Evolutionary conservation across 2,329 filamentous ascomycete genomes (phyloP).

Genomic region (Pseudocercospora musae): DNA sequence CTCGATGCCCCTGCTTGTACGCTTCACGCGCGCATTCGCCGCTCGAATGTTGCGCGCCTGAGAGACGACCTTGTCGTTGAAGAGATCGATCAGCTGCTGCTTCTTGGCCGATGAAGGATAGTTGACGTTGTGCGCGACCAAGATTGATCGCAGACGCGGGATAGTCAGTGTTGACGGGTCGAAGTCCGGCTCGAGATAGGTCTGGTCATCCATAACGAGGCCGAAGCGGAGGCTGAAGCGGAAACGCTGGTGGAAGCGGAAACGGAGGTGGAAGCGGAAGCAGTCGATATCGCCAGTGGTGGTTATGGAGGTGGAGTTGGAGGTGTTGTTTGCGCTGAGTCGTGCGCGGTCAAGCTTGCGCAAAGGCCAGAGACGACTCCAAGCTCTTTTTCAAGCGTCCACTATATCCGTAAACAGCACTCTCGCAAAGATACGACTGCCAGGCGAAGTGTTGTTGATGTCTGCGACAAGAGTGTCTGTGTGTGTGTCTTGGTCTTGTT

Average conservation of each 20-base stretch:
- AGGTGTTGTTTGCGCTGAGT: neutral
- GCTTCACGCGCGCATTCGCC: slow-evolving; percentile 72
- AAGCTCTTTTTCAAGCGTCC: neutral
- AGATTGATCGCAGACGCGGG: slow-evolving; percentile 82
- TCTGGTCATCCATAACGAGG: slow-evolving; percentile 55
- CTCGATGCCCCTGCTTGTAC: slow-evolving; percentile 81
- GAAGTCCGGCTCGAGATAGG: slow-evolving; percentile 84
- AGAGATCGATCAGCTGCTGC: slow-evolving; percentile 76
- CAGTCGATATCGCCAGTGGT: neutral
- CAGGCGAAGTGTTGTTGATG: neutral
- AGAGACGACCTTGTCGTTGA: slow-evolving; percentile 73
- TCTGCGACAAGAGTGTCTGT: too few species aligned
- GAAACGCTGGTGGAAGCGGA: too few species aligned
- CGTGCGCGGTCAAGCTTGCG: neutral
- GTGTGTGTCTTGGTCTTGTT: too few species aligned
- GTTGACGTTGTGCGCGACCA: slow-evolving; percentile 80
- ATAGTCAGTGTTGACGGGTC: slow-evolving; percentile 81
- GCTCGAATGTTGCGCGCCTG: slow-evolving; percentile 73
- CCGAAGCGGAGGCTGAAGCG: neutral
- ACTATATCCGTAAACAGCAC: neutral
- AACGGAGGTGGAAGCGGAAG: too few species aligned
- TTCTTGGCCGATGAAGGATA: slow-evolving; percentile 94
- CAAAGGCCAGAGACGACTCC: neutral
- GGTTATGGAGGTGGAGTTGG: neutral
- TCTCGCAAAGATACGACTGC: neutral